These are phyloP conservation scores for Lachnellula hyalina DNA, from an alignment of 2,329 filamentous ascomycete species.

Conservation along the genomic window DNA sequence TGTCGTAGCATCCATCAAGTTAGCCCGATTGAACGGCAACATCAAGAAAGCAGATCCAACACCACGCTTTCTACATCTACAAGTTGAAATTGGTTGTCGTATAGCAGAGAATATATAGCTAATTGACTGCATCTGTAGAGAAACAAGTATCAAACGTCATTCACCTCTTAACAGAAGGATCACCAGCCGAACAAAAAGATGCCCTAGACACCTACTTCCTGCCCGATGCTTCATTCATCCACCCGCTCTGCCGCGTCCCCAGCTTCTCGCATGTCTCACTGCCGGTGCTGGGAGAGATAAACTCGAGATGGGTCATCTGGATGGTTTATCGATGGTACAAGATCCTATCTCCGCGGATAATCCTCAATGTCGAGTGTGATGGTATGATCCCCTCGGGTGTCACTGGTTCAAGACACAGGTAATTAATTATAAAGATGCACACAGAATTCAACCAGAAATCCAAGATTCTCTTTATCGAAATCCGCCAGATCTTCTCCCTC, in stretches of 20 bases:
- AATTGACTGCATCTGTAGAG: conserved; percentile 29
- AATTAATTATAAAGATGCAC: background rate
- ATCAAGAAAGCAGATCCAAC: background rate
- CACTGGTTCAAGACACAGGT: background rate
- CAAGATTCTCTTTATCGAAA: conserved; percentile 65
- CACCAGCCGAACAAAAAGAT: conserved; percentile 57
- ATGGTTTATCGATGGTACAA: conserved; percentile 80
- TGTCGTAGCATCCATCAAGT: background rate
- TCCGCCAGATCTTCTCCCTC: conserved; percentile 70
- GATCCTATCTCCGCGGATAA: conserved; percentile 70
- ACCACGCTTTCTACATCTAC: background rate
- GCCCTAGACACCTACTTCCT: conserved; percentile 70
- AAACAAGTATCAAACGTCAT: conserved; percentile 64
- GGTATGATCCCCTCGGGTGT: conserved; percentile 33
- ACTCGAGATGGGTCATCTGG: conserved; percentile 62
- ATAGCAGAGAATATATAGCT: conserved; percentile 8
- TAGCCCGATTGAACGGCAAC: background rate
- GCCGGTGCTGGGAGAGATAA: conserved; percentile 39
- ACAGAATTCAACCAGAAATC: conserved; percentile 63
- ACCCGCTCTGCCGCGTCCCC: conserved; percentile 71
- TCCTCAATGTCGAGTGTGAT: conserved; percentile 57
- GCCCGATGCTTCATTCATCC: conserved; percentile 64
- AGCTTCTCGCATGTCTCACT: conserved; percentile 40
- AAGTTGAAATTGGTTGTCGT: background rate
- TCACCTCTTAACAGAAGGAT: conserved; percentile 60